phyloP scores from a whole-genome alignment of 2,329 filamentous ascomycete species.

The Phialophora tarda region DNA sequence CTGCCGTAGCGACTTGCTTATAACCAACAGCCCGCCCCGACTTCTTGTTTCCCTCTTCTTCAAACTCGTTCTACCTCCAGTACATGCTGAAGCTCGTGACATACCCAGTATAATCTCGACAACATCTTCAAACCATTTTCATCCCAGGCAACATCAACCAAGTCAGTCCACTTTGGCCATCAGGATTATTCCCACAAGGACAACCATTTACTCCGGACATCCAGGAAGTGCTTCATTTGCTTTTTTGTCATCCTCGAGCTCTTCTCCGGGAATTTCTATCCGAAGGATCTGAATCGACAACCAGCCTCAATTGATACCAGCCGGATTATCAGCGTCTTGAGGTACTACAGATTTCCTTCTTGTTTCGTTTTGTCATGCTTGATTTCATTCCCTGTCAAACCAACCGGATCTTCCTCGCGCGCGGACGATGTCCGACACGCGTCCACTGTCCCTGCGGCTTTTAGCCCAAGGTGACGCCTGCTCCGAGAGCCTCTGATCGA shows the following conservation, averaged over 20 bases:
- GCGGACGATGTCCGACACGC: neutral
- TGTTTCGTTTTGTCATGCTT: slow-evolving; percentile 1
- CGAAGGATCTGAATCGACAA: slow-evolving; percentile 10
- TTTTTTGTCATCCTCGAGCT: neutral
- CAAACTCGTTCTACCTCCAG: slow-evolving; percentile 2
- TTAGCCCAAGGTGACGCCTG: slow-evolving; percentile 4
- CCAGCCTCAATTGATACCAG: slow-evolving; percentile 10
- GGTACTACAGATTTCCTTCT: slow-evolving; percentile 20
- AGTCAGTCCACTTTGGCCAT: slow-evolving; percentile 1
- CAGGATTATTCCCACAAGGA: slow-evolving; percentile 8
- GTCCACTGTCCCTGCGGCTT: neutral
- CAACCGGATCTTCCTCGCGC: neutral
- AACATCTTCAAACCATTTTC: neutral
- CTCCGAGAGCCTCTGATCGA: neutral
- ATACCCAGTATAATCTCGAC: neutral
- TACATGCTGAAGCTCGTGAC: slow-evolving; percentile 3
- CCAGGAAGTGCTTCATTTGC: slow-evolving; percentile 4
- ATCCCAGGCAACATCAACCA: neutral
- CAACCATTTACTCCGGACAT: slow-evolving; percentile 5
- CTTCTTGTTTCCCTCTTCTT: neutral
- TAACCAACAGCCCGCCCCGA: slow-evolving; percentile 1
- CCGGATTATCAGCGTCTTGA: slow-evolving; percentile 18
- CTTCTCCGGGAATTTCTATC: slow-evolving; percentile 2
- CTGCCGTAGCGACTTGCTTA: slow-evolving; percentile 1
- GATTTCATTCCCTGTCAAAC: neutral